Conservation (phyloP, 768 basidiomycete genomes). For the Boletus edulis region DNA sequence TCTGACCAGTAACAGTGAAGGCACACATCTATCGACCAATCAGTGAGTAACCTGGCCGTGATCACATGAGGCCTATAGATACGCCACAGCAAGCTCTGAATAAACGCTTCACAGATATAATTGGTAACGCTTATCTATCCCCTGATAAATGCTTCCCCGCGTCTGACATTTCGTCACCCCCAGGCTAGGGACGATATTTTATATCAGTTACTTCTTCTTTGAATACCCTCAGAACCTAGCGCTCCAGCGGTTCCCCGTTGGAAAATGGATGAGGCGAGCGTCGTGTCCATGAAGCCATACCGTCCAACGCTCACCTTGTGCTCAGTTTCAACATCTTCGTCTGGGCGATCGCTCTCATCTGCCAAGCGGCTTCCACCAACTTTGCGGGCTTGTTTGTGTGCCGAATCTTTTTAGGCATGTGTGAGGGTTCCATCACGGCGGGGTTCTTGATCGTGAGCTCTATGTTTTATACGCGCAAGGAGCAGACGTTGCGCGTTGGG, state of each 20-base stretch:
- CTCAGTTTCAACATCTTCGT: constrained; percentile 62
- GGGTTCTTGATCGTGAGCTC: constrained; percentile 75
- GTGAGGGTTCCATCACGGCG: constrained; percentile 70
- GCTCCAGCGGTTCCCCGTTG: constrained; percentile 71
- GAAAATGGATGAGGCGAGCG: constrained; percentile 74
- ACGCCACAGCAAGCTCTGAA: not conserved
- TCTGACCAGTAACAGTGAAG: constrained; percentile 38
- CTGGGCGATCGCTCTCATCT: constrained; percentile 60
- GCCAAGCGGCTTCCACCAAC: constrained; percentile 69
- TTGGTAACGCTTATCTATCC: constrained; percentile 40
- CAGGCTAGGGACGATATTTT: constrained; percentile 77
- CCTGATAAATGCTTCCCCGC: not conserved
- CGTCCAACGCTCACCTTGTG: not conserved
- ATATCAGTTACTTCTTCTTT: constrained; percentile 66
- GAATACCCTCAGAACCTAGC: constrained; percentile 75
- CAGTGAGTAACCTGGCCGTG: constrained; percentile 42
- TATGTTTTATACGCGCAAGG: constrained; percentile 75
- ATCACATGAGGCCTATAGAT: not conserved
- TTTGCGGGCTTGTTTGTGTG: constrained; percentile 64
- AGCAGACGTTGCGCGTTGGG: constrained; percentile 67
- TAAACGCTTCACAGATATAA: constrained; percentile 48
- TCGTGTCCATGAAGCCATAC: not conserved
- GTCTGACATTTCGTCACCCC: not conserved
- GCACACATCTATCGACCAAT: constrained; percentile 60
- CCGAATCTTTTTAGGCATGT: constrained; percentile 66